These are phyloP conservation scores for Fusarium sp. DNA, from an alignment of 2,329 filamentous ascomycete genomes.

Conservation along the genomic window DNA sequence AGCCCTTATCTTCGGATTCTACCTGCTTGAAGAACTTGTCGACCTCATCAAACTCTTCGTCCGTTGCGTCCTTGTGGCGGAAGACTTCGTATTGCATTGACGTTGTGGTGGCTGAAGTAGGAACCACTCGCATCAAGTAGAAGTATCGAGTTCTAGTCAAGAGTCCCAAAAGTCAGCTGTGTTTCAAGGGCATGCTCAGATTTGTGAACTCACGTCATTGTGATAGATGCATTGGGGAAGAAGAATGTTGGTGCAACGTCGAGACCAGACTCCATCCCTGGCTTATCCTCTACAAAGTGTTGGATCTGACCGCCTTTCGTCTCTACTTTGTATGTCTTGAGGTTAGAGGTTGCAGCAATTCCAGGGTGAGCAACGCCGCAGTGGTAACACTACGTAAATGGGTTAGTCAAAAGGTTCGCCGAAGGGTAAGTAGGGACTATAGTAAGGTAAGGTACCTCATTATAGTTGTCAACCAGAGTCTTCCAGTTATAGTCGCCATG, in stretches of 20 bases:
- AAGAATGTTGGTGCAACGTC: slow-evolving; percentile 31
- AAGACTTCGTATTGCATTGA: slow-evolving; percentile 63
- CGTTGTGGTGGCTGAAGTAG: slow-evolving; percentile 31
- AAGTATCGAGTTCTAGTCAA: slow-evolving; percentile 28
- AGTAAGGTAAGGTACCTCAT: slow-evolving; percentile 57
- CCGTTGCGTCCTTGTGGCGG: slow-evolving; percentile 70
- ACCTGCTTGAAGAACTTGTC: slow-evolving; percentile 73
- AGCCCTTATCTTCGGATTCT: slow-evolving; percentile 74
- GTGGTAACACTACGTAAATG: slow-evolving; percentile 27
- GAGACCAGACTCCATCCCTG: slow-evolving; percentile 6
- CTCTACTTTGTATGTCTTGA: slow-evolving; percentile 24
- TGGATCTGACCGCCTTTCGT: slow-evolving; percentile 34
- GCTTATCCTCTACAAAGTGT: slow-evolving; percentile 31
- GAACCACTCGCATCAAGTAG: slow-evolving; percentile 39
- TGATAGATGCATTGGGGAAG: slow-evolving; percentile 39
- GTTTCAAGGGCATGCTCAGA: rapidly evolving
- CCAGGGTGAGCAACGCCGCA: slow-evolving; percentile 37
- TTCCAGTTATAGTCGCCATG: slow-evolving; percentile 73
- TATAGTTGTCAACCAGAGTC: slow-evolving; percentile 73
- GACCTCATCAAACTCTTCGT: slow-evolving; percentile 70
- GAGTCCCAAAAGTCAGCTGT: not conserved
- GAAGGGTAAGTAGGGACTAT: not conserved
- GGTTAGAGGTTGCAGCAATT: slow-evolving; percentile 20
- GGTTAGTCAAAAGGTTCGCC: not conserved
- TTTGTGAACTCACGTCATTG: slow-evolving; percentile 28